A percentile compares a stretch with the other conserved stretches of the same genome.
Evolutionary conservation across 345 rosid genomes (phyloP).

Genomic region (Brassica juncea): DNA sequence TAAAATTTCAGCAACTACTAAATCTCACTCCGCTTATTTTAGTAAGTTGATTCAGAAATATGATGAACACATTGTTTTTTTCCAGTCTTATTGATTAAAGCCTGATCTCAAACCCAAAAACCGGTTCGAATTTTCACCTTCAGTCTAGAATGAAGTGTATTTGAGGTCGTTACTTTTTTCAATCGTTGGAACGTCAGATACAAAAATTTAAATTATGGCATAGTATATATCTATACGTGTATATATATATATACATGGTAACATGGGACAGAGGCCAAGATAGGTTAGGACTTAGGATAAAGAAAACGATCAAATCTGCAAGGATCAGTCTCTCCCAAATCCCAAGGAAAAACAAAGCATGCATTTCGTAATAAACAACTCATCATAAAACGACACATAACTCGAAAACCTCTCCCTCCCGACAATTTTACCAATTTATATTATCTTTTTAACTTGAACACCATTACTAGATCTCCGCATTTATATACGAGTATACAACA

Average conservation of each 20-base stretch:
- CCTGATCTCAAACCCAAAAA: not conserved
- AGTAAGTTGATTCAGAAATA: not conserved
- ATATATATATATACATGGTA: not conserved
- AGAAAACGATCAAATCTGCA: constrained; percentile 43
- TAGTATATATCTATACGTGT: not conserved
- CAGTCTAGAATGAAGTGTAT: not conserved
- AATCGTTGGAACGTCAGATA: not conserved
- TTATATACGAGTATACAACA: not conserved
- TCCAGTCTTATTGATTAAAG: not conserved
- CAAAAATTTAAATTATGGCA: not conserved
- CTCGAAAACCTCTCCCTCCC: constrained; percentile 37
- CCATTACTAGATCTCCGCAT: not conserved
- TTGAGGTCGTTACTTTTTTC: not conserved
- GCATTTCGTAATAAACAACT: constrained; percentile 43
- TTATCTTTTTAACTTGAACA: not conserved
- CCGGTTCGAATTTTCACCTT: not conserved
- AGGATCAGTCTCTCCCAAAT: constrained; percentile 40
- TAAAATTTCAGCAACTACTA: not conserved
- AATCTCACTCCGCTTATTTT: not conserved
- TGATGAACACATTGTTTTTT: not conserved
- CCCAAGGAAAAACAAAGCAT: constrained; percentile 41
- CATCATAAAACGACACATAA: constrained; percentile 42
- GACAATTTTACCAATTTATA: constrained; percentile 21
- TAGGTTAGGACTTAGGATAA: constrained; percentile 10
- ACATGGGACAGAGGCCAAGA: constrained; percentile 26